Evolutionary conservation across 2,329 filamentous ascomycete species (phyloP), one percentile per base, ranked within the genome.

Genomic region (Beauveria sp.): DNA sequence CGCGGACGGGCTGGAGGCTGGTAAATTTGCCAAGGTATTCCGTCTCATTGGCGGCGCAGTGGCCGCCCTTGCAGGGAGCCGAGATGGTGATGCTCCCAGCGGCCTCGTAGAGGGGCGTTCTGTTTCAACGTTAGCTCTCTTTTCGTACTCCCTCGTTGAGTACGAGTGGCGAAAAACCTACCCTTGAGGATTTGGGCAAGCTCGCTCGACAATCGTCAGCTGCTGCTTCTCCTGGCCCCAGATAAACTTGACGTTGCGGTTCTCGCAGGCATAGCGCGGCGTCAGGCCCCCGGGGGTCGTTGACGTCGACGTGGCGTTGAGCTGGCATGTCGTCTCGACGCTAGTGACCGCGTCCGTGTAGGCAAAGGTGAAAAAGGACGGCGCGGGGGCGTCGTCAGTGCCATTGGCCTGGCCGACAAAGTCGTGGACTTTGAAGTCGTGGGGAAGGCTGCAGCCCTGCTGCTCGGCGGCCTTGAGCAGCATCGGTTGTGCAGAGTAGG

Each of bases 131-230:
- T 56, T 54, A 30, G 24, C 28, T 42, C 20, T 55, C 24, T 55
- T 30, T 22, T 55, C 28, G 5, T 20, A 20, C 12, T 40, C 20
- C 14, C 1, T 52, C n/a, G 34, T 38, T 16, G 34, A 38, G 34
- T 38, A 16, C 12, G 5, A 38, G 34, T 3, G 43, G 38, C 7
- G 18, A 26, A 10, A 55, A n/a, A 68, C 74, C 66, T 69, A 78
- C 76, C 73, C 75, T 5, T 72, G 65, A 1, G 65, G 26, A 14
- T 66, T 66, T 1, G 75, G 71, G 66, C 80, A 83, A 16, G 76
- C 71, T 30, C 71, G 71, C 71, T 83, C 78, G 49, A 80, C 70
- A 67, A 81, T 63, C n/a, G 73, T 75, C 49, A 81, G 64, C 45
- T 70, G 68, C 30, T 65, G 64, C 5, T 64, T 46, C 5, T 65